Evolutionary conservation across 805 yeast species (phyloP).

Genomic region (Starmerella stellata): DNA sequence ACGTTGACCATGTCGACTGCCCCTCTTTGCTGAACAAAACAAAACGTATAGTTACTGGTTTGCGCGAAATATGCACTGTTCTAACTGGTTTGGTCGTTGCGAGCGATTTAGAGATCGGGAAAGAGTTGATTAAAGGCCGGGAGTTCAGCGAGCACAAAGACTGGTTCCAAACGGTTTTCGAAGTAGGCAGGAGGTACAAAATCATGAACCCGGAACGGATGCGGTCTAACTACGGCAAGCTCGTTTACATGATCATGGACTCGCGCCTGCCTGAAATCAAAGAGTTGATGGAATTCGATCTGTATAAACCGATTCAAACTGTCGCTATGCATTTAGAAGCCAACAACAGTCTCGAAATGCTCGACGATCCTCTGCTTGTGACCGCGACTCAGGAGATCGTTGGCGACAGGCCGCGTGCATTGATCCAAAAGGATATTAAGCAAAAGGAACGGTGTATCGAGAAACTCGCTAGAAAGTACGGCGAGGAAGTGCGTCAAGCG

Average conservation of each 20-base stretch:
- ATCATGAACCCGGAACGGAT: slow-evolving; percentile 71
- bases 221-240: slow-evolving; percentile 62
- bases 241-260: slow-evolving; percentile 75
- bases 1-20: slow-evolving; percentile 63
- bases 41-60: slow-evolving; percentile 51
- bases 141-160: slow-evolving; percentile 51
- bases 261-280: slow-evolving; percentile 54
- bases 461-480: slow-evolving; percentile 33
- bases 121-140: slow-evolving; percentile 38
- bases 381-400: slow-evolving; percentile 52
- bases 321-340: slow-evolving; percentile 33
- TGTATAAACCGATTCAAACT: slow-evolving; percentile 54
- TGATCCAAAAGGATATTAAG: slow-evolving; percentile 42
- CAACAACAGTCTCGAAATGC: slow-evolving; percentile 26
- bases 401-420: slow-evolving; percentile 37
- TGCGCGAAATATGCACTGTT: slow-evolving; percentile 61
- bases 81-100: slow-evolving; percentile 65
- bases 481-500: slow-evolving; percentile 33
- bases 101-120: slow-evolving; percentile 53
- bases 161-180: slow-evolving; percentile 56
- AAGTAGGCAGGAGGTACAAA: slow-evolving; percentile 63
- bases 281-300: slow-evolving; percentile 55
- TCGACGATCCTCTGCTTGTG: slow-evolving; percentile 40
- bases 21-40: slow-evolving; percentile 47
- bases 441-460: slow-evolving; percentile 56